Evolutionary conservation across 2,329 filamentous ascomycete genomes (phyloP), one percentile per base, ranked within the genome.

Genomic region (Arthroderma sp.): DNA sequence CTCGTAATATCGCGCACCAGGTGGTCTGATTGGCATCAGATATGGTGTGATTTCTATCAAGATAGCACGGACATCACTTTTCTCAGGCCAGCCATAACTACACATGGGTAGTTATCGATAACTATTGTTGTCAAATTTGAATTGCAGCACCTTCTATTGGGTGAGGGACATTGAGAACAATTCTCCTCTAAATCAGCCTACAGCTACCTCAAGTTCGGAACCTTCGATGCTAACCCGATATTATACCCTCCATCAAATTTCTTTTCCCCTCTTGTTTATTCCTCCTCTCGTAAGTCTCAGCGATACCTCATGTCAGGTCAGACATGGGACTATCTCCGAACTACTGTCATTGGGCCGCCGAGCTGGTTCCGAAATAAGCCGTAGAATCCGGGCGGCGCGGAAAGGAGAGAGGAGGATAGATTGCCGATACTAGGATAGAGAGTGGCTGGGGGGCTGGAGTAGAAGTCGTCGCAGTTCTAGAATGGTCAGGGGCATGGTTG

Each of bases 281-380:
- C 52, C 53, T 3, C 53, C 56, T 1, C 36, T 47, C 1, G 54
- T 54, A 22, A 60, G 53, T 31, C 61, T 52, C 34, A 63, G 44
- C 29, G 65, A 42, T 27, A 60, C 64, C 44, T 56, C 62, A 29
- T 0, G 61, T 63, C 41, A 65, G 49, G 31, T 54, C 52, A 9
- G 53, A 42, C 36, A 54, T 58, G 0, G 49, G 51, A 5, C 60
- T 60, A 5, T 61, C 42, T 2, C 64, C 64, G 41, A 56, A 57
- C 7, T 65, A 45, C 31, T 63, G 51, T 55, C 61, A 66, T 49
- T 63, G 58, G 15, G 62, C 62, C 6, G 55, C 56, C 10, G 55
- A 57, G n/a, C 57, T 57, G 3, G 64, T 51, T 29, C 61, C 58
- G 42, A 64, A 63, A 51, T 63, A 65, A 30, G 66, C 59, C 2